Evolutionary conservation across 768 basidiomycete genomes (phyloP).

Genomic region (Suillus subalutaceus): DNA sequence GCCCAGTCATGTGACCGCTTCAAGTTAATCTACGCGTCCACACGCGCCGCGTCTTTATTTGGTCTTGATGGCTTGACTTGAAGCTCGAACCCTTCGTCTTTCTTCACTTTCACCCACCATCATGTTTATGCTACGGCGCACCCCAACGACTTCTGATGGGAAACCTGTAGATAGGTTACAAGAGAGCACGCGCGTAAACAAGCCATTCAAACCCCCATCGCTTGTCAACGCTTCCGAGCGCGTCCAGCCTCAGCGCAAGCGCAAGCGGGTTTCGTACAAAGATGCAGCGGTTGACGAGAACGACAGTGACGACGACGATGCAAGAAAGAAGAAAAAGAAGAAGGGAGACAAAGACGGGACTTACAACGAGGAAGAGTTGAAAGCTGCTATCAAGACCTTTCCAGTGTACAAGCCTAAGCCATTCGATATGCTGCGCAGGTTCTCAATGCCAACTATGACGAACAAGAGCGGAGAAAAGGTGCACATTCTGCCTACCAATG

Average conservation of each 20-base stretch:
- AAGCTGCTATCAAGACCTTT: conserved; percentile 64
- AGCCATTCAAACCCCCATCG: conserved; percentile 81
- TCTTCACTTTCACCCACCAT: conserved; percentile 9
- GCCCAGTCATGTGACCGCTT: conserved; percentile 27
- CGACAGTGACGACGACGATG: conserved; percentile 56
- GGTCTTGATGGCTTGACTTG: not conserved
- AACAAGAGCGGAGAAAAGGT: conserved; percentile 70
- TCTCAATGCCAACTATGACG: conserved; percentile 83
- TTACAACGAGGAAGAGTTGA: conserved; percentile 64
- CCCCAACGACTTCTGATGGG: conserved; percentile 72
- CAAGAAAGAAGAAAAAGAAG: conserved; percentile 63
- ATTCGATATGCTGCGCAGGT: conserved; percentile 67
- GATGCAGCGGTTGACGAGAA: conserved; percentile 61
- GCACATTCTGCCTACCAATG: conserved; percentile 57
- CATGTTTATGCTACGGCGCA: conserved; percentile 64
- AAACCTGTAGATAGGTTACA: conserved; percentile 66
- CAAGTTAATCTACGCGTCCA: conserved; percentile 13
- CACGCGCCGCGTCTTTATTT: not conserved
- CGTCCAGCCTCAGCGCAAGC: conserved; percentile 73
- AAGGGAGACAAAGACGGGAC: conserved; percentile 60
- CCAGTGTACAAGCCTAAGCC: conserved; percentile 85
- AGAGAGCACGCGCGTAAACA: conserved; percentile 73
- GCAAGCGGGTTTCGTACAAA: conserved; percentile 88
- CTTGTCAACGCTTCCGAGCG: conserved; percentile 47
- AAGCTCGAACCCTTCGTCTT: not conserved